Evolutionary conservation across 202 grass and related monocot species (phyloP).

Genomic region (Zoysia matrella): DNA sequence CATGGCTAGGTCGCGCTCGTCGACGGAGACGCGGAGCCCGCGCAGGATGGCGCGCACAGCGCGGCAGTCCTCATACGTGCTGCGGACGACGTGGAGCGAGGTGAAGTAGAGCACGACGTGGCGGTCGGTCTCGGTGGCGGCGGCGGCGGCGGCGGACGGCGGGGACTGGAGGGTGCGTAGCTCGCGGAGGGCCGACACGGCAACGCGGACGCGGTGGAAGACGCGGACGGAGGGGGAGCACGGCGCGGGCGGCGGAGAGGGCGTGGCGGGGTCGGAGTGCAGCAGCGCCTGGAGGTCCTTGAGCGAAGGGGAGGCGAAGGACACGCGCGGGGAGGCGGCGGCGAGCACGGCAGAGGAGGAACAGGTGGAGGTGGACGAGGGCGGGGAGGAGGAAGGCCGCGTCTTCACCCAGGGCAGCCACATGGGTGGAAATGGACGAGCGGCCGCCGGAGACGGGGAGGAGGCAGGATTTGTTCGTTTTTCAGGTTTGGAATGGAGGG

Average conservation of each 20-base stretch:
- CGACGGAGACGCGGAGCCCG: constrained; percentile 72
- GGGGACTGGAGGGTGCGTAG: constrained; percentile 54
- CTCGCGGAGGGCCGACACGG: constrained; percentile 73
- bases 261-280: constrained; percentile 50
- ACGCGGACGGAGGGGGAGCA: constrained; percentile 63
- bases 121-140: constrained; percentile 41
- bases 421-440: constrained; percentile 55
- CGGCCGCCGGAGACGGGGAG: constrained; percentile 24
- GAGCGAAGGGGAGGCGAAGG: constrained; percentile 77
- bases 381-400: constrained; percentile 48
- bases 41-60: constrained; percentile 78
- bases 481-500: constrained; percentile 30
- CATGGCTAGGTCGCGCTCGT: constrained; percentile 97
- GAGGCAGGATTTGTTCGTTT: constrained; percentile 46
- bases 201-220: constrained; percentile 77
- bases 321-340: constrained; percentile 55
- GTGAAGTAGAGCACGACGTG: constrained; percentile 96
- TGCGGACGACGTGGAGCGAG: constrained; percentile 78
- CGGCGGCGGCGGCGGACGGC: neutral
- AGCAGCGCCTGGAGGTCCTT: constrained; percentile 91
- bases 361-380: constrained; percentile 9
- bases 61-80: constrained; percentile 87
- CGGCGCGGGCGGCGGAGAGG: constrained; percentile 25
- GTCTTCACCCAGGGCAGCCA: constrained; percentile 95
- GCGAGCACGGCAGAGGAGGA: constrained; percentile 32